phyloP scores from a whole-genome alignment of 306 rosid species.

The Quercus aquifolioides region DNA sequence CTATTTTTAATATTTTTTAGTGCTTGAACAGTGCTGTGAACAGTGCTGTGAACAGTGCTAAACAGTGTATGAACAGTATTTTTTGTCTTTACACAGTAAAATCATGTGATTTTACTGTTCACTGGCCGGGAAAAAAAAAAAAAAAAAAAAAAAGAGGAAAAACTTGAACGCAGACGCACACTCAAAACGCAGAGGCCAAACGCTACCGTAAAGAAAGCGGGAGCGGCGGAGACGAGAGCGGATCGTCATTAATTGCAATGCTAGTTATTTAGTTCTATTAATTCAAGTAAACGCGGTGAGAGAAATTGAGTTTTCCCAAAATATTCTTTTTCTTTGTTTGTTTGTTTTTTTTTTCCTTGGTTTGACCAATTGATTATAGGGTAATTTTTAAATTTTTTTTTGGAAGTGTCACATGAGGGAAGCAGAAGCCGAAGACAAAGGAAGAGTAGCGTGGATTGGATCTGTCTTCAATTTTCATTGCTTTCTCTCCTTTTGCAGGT shows the following conservation, averaged over 20 bases:
- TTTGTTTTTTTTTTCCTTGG: not conserved
- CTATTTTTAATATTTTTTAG: too few relatives aligned
- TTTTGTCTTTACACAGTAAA: too few relatives aligned
- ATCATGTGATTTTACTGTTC: too few relatives aligned
- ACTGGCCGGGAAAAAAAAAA: too few relatives aligned
- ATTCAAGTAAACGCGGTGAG: not conserved
- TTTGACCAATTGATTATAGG: not conserved
- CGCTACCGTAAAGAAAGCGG: conserved; percentile 36
- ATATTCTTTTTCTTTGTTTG: not conserved
- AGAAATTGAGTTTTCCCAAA: not conserved
- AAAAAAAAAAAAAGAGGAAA: too few relatives aligned
- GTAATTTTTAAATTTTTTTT: too few relatives aligned
- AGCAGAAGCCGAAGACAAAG: not conserved
- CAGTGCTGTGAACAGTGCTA: too few relatives aligned
- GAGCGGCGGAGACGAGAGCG: conserved; percentile 57
- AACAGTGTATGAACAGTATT: too few relatives aligned
- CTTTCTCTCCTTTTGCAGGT: not conserved
- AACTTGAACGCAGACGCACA: too few relatives aligned
- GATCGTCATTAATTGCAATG: conserved; percentile 52
- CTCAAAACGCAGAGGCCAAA: too few relatives aligned
- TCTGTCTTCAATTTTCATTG: not conserved
- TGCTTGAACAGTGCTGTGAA: too few relatives aligned
- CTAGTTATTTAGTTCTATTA: not conserved
- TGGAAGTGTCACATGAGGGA: not conserved
- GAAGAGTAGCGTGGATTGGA: conserved; percentile 2